These are phyloP conservation scores for Aspergillus eucalypticola DNA, from an alignment of 2,329 filamentous ascomycete genomes.

Conservation along the genomic window DNA sequence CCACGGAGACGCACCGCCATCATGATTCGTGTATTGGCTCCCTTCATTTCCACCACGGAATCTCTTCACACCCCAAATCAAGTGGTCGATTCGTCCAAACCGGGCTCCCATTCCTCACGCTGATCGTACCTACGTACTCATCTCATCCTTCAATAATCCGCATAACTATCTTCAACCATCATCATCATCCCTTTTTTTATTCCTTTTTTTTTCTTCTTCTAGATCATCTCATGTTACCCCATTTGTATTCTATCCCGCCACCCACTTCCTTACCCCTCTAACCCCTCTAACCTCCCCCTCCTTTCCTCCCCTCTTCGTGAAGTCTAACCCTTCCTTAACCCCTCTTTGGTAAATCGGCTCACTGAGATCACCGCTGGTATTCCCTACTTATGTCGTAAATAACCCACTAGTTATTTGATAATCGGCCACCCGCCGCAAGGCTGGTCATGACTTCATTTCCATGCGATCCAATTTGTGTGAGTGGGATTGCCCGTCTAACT, in stretches of 20 bases:
- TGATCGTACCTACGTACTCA: constrained; percentile 3
- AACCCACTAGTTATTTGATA: constrained; percentile 9
- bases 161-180: constrained; percentile 6
- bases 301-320: background rate
- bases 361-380: background rate
- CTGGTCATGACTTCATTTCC: background rate
- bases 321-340: background rate
- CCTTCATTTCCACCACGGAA: constrained; percentile 26
- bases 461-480: constrained; percentile 3
- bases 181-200: constrained; percentile 9
- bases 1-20: constrained; percentile 18
- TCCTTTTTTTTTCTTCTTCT: constrained; percentile 5
- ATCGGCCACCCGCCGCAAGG: background rate
- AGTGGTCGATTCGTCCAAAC: background rate
- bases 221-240: background rate
- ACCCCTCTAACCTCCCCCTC: background rate
- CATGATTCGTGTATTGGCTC: constrained; percentile 23
- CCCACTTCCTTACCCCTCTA: constrained; percentile 2
- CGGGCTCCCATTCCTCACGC: background rate
- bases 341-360: background rate
- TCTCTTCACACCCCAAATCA: constrained; percentile 13
- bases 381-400: background rate
- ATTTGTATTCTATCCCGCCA: background rate
- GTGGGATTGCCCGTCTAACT: background rate
- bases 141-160: constrained; percentile 11